Base-by-base conservation (phyloP, 768 basidiomycete genomes). In the Panellus pusillus region DNA sequence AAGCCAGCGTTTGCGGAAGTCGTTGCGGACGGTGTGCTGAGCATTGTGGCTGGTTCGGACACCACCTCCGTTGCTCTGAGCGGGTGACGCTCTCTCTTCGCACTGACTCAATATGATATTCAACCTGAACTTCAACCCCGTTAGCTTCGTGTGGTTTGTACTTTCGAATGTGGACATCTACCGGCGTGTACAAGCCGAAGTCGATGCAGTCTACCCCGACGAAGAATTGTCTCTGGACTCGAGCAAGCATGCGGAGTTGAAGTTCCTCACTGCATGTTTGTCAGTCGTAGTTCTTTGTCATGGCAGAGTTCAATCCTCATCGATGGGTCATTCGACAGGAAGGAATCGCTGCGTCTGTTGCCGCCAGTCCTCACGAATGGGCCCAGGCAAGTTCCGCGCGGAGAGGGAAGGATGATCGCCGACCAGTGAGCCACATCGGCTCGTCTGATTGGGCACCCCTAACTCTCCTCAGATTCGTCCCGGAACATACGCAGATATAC, bases 261-360 rank as follows among this genome's bases (percentile, higher is more conserved):
- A 63, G 0, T 72, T 73, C 50, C 54, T 74, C 28, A 71, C 67
- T 36, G 71, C 66, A 28, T 65, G 63, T 28, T 58, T 74, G 73
- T 74, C 56, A 47, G 68, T 63, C n/a, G 27, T 17, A n/a, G 47
- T 38, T 18, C 29, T 20, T 11, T 35, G 32, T 19, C 28, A 9
- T n/a, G n/a, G 32, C 28, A 3, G 46, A 18, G 41, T 35, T 24
- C 24, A 24, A 24, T 24, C 24, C 24, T 24, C 24, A 24, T 24
- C 13, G n/a, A 9, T 19, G 27, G 15, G 18, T 28, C 20, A 4
- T 43, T 46, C 29, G 28, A 44, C 54, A 81, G 81, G 49, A 79
- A 80, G 28, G 81, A 82, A 54, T 66, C 72, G 0, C 63, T 83
- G 24, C 74, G 80, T 28, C 67, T 83, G n/a, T 71, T 70, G 47